Conservation (phyloP, 139 green algal genomes). For the Tetradesmus obliquus region DNA sequence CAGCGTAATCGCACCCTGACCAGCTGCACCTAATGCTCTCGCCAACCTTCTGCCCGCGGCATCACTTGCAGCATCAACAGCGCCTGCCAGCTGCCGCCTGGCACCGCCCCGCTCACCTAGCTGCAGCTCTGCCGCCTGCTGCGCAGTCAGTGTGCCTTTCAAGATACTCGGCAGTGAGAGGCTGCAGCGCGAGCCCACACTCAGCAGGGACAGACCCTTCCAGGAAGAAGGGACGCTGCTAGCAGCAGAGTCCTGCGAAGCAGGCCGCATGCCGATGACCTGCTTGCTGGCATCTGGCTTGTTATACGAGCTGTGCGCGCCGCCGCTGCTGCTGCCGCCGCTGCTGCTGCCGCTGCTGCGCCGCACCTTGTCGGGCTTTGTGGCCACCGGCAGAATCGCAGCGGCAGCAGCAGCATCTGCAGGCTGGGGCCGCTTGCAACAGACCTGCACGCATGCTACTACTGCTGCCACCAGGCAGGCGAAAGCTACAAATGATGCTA, state of each 20-base stretch:
- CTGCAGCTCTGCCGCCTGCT: conserved; percentile 20
- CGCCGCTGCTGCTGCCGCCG: not conserved
- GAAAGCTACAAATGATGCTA: not conserved
- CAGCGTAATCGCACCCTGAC: too few relatives aligned
- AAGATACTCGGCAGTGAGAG: conserved; percentile 10
- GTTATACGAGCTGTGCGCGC: not conserved
- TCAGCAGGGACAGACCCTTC: not conserved
- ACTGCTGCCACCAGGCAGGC: not conserved
- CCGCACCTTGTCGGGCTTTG: not conserved
- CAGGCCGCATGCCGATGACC: not conserved
- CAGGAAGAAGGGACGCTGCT: not conserved
- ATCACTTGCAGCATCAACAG: too few relatives aligned
- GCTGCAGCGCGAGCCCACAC: not conserved
- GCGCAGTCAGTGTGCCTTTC: not conserved
- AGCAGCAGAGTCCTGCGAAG: not conserved
- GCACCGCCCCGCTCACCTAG: not conserved
- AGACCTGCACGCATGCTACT: not conserved
- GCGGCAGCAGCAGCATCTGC: not conserved
- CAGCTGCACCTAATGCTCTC: too few relatives aligned
- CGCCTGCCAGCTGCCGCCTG: not conserved
- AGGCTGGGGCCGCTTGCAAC: not conserved
- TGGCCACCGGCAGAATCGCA: not conserved
- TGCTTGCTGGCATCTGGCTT: not conserved
- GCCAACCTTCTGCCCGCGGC: too few relatives aligned
- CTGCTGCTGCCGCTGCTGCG: not conserved